phyloP scores from a whole-genome alignment of 73 alveolate genomes.

The Paramecium biaurelia region DNA sequence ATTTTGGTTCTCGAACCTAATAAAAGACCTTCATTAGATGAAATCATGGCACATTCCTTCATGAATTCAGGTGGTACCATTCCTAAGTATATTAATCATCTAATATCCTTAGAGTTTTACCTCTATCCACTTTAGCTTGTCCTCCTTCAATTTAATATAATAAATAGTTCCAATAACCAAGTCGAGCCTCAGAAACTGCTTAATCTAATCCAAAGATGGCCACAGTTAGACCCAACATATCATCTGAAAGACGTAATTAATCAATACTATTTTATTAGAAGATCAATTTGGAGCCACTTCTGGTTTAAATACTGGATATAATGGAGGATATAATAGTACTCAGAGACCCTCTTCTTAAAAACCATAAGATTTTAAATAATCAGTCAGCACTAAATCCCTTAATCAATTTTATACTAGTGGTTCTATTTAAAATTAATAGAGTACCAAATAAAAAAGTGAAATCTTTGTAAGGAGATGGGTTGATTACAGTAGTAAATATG shows the following conservation, averaged over 20 bases:
- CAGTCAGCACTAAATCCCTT: background rate
- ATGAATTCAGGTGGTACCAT: constrained; percentile 76
- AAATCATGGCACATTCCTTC: constrained; percentile 65
- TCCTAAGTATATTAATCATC: constrained; percentile 73
- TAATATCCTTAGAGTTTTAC: constrained; percentile 67
- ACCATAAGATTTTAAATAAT: background rate
- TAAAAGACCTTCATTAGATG: constrained; percentile 69
- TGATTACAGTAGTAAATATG: constrained; percentile 80
- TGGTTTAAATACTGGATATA: constrained; percentile 1
- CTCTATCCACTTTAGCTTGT: constrained; percentile 90
- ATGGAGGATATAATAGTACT: background rate
- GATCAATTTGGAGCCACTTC: constrained; percentile 30
- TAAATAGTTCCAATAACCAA: constrained; percentile 72
- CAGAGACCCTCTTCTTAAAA: constrained; percentile 19
- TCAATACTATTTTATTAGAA: background rate
- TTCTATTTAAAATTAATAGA: background rate
- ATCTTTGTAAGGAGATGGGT: constrained; percentile 78
- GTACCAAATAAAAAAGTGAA: background rate
- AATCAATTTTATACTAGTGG: background rate
- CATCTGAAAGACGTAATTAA: constrained; percentile 6
- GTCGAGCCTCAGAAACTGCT: background rate
- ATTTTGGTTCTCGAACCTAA: constrained; percentile 86
- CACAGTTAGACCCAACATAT: background rate
- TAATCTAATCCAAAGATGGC: constrained; percentile 9
- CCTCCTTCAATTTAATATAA: constrained; percentile 93